Conservation (phyloP, 345 rosid genomes). For the Populus ilicifolia region DNA sequence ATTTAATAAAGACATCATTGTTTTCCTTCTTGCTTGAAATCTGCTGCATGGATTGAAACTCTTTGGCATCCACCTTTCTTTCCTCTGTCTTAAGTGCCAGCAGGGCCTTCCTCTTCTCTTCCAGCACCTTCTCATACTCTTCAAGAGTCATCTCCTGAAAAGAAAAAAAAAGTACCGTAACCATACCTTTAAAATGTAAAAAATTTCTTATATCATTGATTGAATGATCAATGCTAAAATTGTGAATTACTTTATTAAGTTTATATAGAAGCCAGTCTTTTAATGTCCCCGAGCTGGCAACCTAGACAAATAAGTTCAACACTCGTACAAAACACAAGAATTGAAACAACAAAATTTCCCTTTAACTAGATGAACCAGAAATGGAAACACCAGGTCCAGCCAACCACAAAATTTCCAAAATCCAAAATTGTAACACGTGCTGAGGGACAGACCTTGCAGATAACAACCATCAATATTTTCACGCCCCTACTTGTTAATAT, state of each 20-base stretch:
- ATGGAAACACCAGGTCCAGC: neutral
- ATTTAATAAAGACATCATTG: conserved; percentile 48
- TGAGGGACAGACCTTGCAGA: neutral
- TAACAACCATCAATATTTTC: neutral
- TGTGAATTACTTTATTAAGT: neutral
- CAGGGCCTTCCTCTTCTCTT: conserved; percentile 61
- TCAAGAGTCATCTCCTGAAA: conserved; percentile 27
- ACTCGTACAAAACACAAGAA: neutral
- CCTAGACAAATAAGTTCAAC: neutral
- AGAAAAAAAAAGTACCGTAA: neutral
- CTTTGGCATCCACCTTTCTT: conserved; percentile 64
- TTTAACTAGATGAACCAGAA: neutral
- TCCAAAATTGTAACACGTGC: neutral
- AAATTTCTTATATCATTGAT: neutral
- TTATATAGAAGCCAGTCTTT: neutral
- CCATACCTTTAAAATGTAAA: neutral
- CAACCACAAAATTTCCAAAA: neutral
- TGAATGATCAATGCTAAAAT: neutral
- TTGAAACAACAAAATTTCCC: neutral
- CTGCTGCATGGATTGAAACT: conserved; percentile 66
- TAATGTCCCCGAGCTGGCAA: neutral
- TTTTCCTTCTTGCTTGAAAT: conserved; percentile 58
- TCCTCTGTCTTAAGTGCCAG: conserved; percentile 53
- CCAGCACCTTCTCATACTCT: conserved; percentile 39
- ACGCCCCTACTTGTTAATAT: neutral